A percentile compares a stretch with the other conserved stretches of the same genome.
Evolutionary conservation across 176 grass and related monocot genomes (phyloP).

Genomic region (Triticum monococcum): DNA sequence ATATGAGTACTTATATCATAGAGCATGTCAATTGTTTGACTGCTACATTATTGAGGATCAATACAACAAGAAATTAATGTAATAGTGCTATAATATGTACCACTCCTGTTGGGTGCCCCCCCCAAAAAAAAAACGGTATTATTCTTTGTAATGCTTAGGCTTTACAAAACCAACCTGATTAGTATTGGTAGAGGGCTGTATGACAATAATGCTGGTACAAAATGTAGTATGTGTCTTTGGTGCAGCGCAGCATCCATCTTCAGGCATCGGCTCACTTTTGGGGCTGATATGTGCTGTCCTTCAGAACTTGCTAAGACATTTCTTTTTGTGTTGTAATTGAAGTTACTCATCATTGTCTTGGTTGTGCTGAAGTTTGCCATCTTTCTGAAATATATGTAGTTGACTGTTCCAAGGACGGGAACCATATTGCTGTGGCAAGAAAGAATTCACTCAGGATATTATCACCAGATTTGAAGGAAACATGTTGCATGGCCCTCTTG

Average conservation of each 20-base stretch:
- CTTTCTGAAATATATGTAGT: slow-evolving; percentile 49
- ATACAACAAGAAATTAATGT: background rate
- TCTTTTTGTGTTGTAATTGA: slow-evolving; percentile 4
- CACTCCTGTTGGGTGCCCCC: background rate
- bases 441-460: slow-evolving; percentile 67
- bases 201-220: background rate
- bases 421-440: slow-evolving; percentile 71
- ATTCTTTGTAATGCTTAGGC: background rate
- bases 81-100: background rate
- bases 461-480: slow-evolving; percentile 68
- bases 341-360: slow-evolving; percentile 30
- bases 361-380: slow-evolving; percentile 29
- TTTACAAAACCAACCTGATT: slow-evolving; percentile 11
- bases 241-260: background rate
- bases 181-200: slow-evolving; percentile 5
- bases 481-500: slow-evolving; percentile 63
- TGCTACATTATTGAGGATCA: slow-evolving; percentile 19
- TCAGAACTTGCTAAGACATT: slow-evolving; percentile 1
- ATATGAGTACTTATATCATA: background rate
- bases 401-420: slow-evolving; percentile 67
- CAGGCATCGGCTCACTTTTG: background rate
- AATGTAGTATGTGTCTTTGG: background rate
- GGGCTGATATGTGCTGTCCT: background rate
- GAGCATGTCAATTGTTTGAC: background rate
- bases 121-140: background rate